A percentile compares a stretch with the other conserved stretches of the same genome.
phyloP scores from a whole-genome alignment of 495 filamentous ascomycete genomes.

The Annulohypoxylon nitens region DNA sequence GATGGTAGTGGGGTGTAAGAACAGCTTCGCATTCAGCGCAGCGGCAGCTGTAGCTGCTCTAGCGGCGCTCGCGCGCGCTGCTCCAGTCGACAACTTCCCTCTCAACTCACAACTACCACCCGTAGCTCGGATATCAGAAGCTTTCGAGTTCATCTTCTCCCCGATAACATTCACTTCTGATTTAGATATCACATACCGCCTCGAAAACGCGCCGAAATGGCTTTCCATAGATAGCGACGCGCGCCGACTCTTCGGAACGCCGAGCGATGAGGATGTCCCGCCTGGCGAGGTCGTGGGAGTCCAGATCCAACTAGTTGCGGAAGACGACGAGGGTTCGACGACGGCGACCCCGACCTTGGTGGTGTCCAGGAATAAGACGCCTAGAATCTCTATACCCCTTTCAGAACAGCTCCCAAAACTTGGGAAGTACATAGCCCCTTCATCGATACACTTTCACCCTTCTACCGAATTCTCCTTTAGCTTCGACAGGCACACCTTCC shows the following conservation, averaged over 20 bases:
- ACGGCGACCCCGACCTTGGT: slow-evolving; percentile 72
- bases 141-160: slow-evolving; percentile 77
- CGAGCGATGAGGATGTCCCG: slow-evolving; percentile 67
- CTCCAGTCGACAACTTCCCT: slow-evolving; percentile 70
- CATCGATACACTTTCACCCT: slow-evolving; percentile 55
- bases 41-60: slow-evolving; percentile 8
- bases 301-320: slow-evolving; percentile 70
- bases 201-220: slow-evolving; percentile 75
- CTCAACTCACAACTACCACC: slow-evolving; percentile 84
- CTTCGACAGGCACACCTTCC: slow-evolving; percentile 58
- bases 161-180: slow-evolving; percentile 73
- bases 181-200: slow-evolving; percentile 69
- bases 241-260: slow-evolving; percentile 75
- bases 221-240: slow-evolving; percentile 72
- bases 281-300: slow-evolving; percentile 58
- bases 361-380: slow-evolving; percentile 65
- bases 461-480: slow-evolving; percentile 55
- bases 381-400: slow-evolving; percentile 53
- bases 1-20: slow-evolving; percentile 35
- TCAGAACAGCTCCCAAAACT: slow-evolving; percentile 56
- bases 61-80: slow-evolving; percentile 28
- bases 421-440: slow-evolving; percentile 57
- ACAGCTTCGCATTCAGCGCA: slow-evolving; percentile 27
- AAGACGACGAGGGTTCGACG: slow-evolving; percentile 68
- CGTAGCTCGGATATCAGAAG: slow-evolving; percentile 73